Evolutionary conservation across 805 yeast species (phyloP).

Genomic region (Blastobotrys mokoenaii): DNA sequence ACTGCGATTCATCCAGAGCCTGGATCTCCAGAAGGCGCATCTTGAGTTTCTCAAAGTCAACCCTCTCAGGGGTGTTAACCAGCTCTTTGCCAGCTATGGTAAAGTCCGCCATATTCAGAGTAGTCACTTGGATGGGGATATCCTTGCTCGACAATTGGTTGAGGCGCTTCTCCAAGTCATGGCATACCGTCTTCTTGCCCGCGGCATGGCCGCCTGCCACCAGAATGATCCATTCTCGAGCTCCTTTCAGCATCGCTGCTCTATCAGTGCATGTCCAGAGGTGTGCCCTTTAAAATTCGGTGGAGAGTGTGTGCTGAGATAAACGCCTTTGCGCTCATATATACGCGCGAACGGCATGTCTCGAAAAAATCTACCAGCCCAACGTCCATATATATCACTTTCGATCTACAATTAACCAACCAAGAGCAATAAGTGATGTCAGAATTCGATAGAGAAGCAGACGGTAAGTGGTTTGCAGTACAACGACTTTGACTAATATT

Average conservation of each 20-base stretch:
- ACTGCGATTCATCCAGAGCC: background rate
- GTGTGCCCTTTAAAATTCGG: no score
- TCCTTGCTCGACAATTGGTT: constrained; percentile 20
- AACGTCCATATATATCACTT: no score
- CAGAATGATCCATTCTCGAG: constrained; percentile 31
- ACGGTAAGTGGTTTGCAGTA: constrained; percentile 16
- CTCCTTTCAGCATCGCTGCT: no score
- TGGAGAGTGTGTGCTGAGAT: no score
- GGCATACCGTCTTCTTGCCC: constrained; percentile 37
- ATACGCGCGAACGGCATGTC: no score
- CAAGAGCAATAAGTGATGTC: background rate
- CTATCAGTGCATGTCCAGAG: no score
- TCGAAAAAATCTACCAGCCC: no score
- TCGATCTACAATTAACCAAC: no score
- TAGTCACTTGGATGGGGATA: constrained; percentile 17
- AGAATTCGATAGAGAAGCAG: constrained; percentile 13
- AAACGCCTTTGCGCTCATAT: no score
- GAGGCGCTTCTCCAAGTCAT: constrained; percentile 30
- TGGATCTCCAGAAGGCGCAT: background rate
- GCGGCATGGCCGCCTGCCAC: constrained; percentile 59
- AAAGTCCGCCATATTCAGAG: constrained; percentile 40
- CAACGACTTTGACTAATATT: constrained; percentile 1
- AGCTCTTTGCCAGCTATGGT: constrained; percentile 14
- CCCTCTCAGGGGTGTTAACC: constrained; percentile 15
- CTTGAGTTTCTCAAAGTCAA: constrained; percentile 25